Evolutionary conservation across 2,329 filamentous ascomycete genomes (phyloP).

Genomic region (Neonectria punicea): DNA sequence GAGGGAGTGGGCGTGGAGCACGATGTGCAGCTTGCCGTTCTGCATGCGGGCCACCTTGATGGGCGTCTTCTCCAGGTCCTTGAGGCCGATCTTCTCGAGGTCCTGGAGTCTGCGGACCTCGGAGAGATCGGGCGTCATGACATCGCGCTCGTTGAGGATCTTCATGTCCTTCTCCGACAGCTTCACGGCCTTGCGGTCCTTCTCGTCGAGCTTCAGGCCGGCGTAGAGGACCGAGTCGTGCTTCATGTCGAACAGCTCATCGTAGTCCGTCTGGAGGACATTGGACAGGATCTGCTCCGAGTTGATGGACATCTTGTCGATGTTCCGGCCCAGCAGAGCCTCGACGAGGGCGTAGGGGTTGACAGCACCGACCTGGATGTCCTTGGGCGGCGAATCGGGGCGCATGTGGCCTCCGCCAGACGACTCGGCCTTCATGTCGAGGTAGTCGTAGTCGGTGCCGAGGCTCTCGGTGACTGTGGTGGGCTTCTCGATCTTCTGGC

Average conservation of each 20-base stretch:
- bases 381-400: conserved; percentile 52
- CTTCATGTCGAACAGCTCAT: conserved; percentile 59
- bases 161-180: conserved; percentile 52
- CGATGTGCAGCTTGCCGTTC: conserved; percentile 57
- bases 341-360: conserved; percentile 59
- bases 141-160: conserved; percentile 54
- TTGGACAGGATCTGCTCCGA: conserved; percentile 51
- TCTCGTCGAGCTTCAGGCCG: conserved; percentile 53
- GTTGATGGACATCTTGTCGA: conserved; percentile 50
- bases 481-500: conserved; percentile 46
- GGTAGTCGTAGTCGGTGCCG: conserved; percentile 49
- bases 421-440: conserved; percentile 42
- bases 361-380: conserved; percentile 52
- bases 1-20: conserved; percentile 49
- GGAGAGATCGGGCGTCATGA: conserved; percentile 56
- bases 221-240: conserved; percentile 55
- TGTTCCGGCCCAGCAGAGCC: conserved; percentile 54
- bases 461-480: conserved; percentile 38
- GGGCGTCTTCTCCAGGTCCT: conserved; percentile 48
- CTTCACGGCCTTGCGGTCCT: conserved; percentile 51
- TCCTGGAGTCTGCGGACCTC: conserved; percentile 51
- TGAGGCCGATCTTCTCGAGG: conserved; percentile 53
- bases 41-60: conserved; percentile 55
- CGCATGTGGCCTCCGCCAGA: conserved; percentile 23
- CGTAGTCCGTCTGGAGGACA: conserved; percentile 58